Evolutionary conservation across 2,329 filamentous ascomycete genomes (phyloP).

Genomic region (Sporothrix phasma): DNA sequence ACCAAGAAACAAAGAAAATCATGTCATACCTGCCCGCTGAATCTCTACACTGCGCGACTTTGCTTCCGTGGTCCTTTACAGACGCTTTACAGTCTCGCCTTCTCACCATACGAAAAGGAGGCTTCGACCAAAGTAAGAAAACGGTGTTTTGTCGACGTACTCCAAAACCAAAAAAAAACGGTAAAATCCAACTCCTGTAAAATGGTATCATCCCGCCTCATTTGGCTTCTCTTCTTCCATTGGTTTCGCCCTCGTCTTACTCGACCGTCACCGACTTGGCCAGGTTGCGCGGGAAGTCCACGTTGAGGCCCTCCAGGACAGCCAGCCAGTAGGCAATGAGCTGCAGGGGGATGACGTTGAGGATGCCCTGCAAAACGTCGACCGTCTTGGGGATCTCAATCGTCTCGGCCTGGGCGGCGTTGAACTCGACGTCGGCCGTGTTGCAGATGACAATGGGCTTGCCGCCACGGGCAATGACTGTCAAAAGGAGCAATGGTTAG

Average conservation of each 20-base stretch:
- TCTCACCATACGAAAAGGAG: too few species aligned
- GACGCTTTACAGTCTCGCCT: background rate
- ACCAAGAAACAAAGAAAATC: constrained; percentile 1
- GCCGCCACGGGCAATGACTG: constrained; percentile 88
- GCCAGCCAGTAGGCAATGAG: constrained; percentile 98
- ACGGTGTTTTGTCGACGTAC: background rate
- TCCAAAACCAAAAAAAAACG: background rate
- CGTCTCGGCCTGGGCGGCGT: constrained; percentile 78
- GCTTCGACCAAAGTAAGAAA: background rate
- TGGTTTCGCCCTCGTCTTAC: constrained; percentile 40
- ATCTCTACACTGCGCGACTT: background rate
- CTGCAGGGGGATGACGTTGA: constrained; percentile 96
- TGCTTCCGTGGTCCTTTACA: background rate
- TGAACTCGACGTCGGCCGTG: constrained; percentile 78
- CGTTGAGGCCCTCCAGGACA: constrained; percentile 89
- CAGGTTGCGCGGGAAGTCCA: constrained; percentile 96
- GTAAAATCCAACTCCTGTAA: constrained; percentile 2
- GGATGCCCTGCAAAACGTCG: constrained; percentile 87
- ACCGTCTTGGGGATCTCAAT: constrained; percentile 96
- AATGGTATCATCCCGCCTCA: constrained; percentile 5
- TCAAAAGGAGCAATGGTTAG: constrained; percentile 3
- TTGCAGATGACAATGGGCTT: constrained; percentile 99
- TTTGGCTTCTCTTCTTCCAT: background rate
- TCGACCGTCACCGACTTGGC: constrained; percentile 99
- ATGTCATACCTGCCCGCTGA: background rate